These are phyloP conservation scores for Candida piceae DNA, from an alignment of 805 yeast species.

Conservation along the genomic window DNA sequence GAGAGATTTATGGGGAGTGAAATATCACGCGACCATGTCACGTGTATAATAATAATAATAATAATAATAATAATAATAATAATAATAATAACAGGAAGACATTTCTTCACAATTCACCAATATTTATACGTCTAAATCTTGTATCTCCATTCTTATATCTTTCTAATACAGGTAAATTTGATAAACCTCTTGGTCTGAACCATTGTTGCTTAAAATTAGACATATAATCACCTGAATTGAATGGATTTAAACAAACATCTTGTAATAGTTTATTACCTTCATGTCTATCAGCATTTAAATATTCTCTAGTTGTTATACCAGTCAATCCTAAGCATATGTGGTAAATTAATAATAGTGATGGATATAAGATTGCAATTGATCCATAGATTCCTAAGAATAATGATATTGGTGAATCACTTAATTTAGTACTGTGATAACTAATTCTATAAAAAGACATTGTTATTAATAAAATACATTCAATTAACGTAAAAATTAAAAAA, in stretches of 20 bases:
- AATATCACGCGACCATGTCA: too few species aligned
- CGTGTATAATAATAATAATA: too few species aligned
- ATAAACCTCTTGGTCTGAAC: conserved; percentile 37
- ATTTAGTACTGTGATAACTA: conserved; percentile 11
- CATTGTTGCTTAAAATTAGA: conserved; percentile 30
- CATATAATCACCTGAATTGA: conserved; percentile 27
- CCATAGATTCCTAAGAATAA: conserved; percentile 51
- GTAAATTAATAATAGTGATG: conserved; percentile 44
- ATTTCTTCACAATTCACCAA: conserved; percentile 6
- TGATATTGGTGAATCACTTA: conserved; percentile 33
- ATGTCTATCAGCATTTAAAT: conserved; percentile 40
- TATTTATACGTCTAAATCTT: conserved; percentile 27
- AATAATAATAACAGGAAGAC: not conserved
- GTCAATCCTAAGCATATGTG: conserved; percentile 52
- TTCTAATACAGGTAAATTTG: conserved; percentile 27
- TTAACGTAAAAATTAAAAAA: conserved; percentile 38
- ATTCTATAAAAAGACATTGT: conserved; percentile 28
- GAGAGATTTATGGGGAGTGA: too few species aligned
- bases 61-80: too few species aligned
- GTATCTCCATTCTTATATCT: conserved; percentile 33
- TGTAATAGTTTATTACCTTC: conserved; percentile 19
- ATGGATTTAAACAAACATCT: conserved; percentile 34
- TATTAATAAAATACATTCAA: conserved; percentile 27
- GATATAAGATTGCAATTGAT: conserved; percentile 46
- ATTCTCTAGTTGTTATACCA: conserved; percentile 72